phyloP scores from a whole-genome alignment of 306 rosid genomes.

The Vigna reflexopilosa region DNA sequence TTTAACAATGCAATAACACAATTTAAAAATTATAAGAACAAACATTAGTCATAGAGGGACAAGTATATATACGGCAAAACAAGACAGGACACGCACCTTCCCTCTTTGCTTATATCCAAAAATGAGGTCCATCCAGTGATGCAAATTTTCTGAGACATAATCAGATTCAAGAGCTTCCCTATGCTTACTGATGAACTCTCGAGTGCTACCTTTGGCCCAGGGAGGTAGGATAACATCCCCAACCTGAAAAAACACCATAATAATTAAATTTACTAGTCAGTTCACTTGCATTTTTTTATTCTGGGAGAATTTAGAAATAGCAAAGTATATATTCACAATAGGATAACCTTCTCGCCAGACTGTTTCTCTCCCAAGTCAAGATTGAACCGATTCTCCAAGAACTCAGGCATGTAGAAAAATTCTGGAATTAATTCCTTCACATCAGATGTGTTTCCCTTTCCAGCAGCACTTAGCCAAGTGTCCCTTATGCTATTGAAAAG shows the following conservation, averaged over 20 bases:
- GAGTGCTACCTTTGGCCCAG: slow-evolving; percentile 94
- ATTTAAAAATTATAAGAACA: slow-evolving; percentile 37
- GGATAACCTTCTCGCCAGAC: slow-evolving; percentile 95
- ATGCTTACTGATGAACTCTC: slow-evolving; percentile 96
- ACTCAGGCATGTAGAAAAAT: slow-evolving; percentile 97
- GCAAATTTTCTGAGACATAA: slow-evolving; percentile 90
- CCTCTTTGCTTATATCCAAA: slow-evolving; percentile 99
- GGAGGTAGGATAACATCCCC: slow-evolving; percentile 91
- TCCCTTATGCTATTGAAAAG: slow-evolving; percentile 95
- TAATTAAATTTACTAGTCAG: slow-evolving; percentile 36
- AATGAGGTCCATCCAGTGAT: slow-evolving; percentile 98
- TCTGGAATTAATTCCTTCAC: slow-evolving; percentile 99
- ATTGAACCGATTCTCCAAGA: slow-evolving; percentile 82
- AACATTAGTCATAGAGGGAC: slow-evolving; percentile 10
- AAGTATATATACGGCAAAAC: slow-evolving; percentile 32
- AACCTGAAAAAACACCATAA: slow-evolving; percentile 64
- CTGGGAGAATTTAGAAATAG: slow-evolving; percentile 28
- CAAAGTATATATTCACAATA: slow-evolving; percentile 22
- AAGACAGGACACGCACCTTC: slow-evolving; percentile 77
- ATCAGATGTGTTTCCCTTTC: slow-evolving; percentile 98
- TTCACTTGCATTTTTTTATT: slow-evolving; percentile 26
- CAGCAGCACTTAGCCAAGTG: slow-evolving; percentile 99
- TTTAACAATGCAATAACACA: background rate
- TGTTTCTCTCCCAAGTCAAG: slow-evolving; percentile 99
- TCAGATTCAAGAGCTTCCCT: slow-evolving; percentile 99